Percentiles rank a stretch among this genome's conserved stretches.
Evolutionary conservation across 176 grass and related monocot species (phyloP).

Genomic region (Panicum miliaceum): DNA sequence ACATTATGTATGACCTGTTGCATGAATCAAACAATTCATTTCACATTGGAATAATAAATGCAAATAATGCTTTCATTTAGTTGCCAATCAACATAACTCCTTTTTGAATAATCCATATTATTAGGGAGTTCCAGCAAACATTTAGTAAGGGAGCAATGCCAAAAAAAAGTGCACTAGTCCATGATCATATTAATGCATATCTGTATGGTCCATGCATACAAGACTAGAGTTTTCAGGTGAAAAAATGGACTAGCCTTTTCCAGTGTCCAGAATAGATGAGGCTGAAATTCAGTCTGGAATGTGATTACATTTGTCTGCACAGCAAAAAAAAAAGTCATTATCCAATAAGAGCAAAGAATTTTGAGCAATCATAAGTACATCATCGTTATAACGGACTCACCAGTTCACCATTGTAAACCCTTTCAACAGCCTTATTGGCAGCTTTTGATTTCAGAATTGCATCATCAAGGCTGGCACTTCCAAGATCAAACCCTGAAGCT

Average conservation of each 20-base stretch:
- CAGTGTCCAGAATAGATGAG: conserved; percentile 73
- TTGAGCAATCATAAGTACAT: background rate
- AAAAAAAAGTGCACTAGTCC: background rate
- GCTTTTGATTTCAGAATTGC: conserved; percentile 55
- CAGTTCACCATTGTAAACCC: conserved; percentile 60
- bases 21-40: conserved; percentile 33
- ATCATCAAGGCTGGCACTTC: conserved; percentile 47
- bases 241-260: conserved; percentile 61
- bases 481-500: conserved; percentile 69
- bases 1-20: conserved; percentile 76
- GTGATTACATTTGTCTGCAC: conserved; percentile 50
- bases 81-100: background rate
- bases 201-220: background rate
- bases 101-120: background rate
- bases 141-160: background rate
- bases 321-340: conserved; percentile 4
- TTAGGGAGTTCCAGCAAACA: background rate
- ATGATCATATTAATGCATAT: background rate
- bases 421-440: conserved; percentile 60
- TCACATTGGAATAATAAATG: background rate
- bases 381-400: conserved; percentile 53
- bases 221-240: conserved; percentile 26
- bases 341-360: conserved; percentile 25
- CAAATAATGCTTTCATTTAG: conserved; percentile 7
- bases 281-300: conserved; percentile 80